phyloP scores from a whole-genome alignment of 768 basidiomycete species.

The Podaxis sp. region DNA sequence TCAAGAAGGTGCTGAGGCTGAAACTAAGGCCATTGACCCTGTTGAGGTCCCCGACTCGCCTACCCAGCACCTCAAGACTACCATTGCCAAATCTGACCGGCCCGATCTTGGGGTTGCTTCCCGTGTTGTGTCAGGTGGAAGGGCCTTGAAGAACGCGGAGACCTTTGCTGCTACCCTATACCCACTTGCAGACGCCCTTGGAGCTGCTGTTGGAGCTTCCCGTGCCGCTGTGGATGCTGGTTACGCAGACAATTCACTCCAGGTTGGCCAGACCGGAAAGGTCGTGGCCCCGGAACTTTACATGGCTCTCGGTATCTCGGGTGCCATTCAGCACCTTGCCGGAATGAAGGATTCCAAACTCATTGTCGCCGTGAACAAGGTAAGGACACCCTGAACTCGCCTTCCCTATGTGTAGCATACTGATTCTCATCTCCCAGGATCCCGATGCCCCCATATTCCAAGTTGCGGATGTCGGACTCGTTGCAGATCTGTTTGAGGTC shows the following conservation, averaged over 20 bases:
- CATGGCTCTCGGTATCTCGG: constrained; percentile 95
- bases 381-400: constrained; percentile 26
- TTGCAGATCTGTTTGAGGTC: constrained; percentile 89
- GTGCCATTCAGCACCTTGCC: constrained; percentile 97
- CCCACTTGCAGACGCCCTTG: constrained; percentile 90
- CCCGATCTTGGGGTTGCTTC: constrained; percentile 89
- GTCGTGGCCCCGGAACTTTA: constrained; percentile 97
- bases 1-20: constrained; percentile 53
- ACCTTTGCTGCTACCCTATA: constrained; percentile 86
- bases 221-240: constrained; percentile 98
- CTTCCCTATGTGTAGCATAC: constrained; percentile 3
- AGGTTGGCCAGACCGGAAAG: constrained; percentile 99
- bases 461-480: constrained; percentile 93
- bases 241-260: constrained; percentile 95
- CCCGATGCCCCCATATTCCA: constrained; percentile 99
- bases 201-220: constrained; percentile 97
- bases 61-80: constrained; percentile 69
- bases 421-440: constrained; percentile 52
- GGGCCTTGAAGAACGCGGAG: constrained; percentile 92
- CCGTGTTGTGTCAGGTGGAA: constrained; percentile 91
- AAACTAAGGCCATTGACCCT: constrained; percentile 61
- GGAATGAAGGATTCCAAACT: constrained; percentile 99
- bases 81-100: constrained; percentile 85
- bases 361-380: constrained; percentile 98
- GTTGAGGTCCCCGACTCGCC: constrained; percentile 57